Evolutionary conservation across 805 yeast species (phyloP), one percentile per base, ranked within the genome.

Genomic region (Kluyveromyces siamensis): DNA sequence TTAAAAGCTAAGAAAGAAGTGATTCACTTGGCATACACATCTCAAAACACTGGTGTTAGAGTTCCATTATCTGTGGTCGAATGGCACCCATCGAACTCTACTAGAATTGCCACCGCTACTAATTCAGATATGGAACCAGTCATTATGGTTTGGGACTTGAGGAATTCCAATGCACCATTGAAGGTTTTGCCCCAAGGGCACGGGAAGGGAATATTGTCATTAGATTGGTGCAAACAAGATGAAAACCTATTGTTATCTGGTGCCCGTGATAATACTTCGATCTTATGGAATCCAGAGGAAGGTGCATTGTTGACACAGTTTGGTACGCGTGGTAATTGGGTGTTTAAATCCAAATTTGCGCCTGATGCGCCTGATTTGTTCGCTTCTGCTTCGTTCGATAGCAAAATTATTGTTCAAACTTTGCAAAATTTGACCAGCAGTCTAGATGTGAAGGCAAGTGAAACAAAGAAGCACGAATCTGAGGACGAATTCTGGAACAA

Each of bases 311-410:
- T 91, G 54, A 95, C 93, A 6, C 86, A 87, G 61, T 93, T 87
- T 65, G 97, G 98, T 47, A 79, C 95, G 11, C 79, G 95, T 36
- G 85, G 95, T 37, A 90, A 88, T 67, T 93, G 99, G 99, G 83
- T 87, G 13, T 93, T 89, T 70, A 81, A 87, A 68, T 78, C 96
- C 11, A 77, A 77, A 57, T 93, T 90, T 72, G 95, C 96, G 50
- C 96, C 96, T 40, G 66, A 73, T 21, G 78, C 86, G 27, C 99
- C 99, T 2, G 96, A 91, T 53, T 68, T 87, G 45, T 86, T 93
- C 71, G 96, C 96, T 6, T 76, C 86, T 48, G 87, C 95, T 19
- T 83, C 96, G 6, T 86, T 86, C 56, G 96, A 88, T 65, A 90
- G 93, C 53, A 86, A 81, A 65, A 75, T 91, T 49, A 68, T 77